Base-by-base conservation (phyloP, 257 asterid genomes). In the Solanum pinnatisectum region DNA sequence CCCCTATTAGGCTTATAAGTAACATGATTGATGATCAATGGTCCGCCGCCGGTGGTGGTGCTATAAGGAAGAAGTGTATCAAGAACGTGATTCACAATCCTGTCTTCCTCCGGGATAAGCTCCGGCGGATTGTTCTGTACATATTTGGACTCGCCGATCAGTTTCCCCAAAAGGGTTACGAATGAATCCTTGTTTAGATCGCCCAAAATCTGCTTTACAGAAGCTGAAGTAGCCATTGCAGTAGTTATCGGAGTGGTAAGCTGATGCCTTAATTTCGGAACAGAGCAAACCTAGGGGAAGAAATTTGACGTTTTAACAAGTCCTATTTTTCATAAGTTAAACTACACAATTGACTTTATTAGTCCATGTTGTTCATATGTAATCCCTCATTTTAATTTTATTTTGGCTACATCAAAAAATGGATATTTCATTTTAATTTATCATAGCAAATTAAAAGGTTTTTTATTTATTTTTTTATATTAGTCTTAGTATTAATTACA, bases 91-190 rank as follows among this genome's bases (percentile, higher is more conserved):
- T 86, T 76, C 56, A 96, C 99, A 88, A 96, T 92, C 91, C 99
- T 92, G 90, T 96, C 98, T 92, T 96, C 99, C 89, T 96, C 98
- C 30, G 99, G 99, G 35, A 96, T 96, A 73, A 96, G 91, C 7
- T 96, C 98, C 42, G 99, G 99, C 10, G 99, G 99, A 87, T 96
- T 96, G 94, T 96, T 96, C 93, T 96, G 99, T 37, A 96, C 97
- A 88, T 91, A 87, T 90, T 95, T 92, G 6, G 99, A 94, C 85
- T 97, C 98, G 32, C 97, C 98, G 89, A 97, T 97, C 79, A 97
- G 93, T 89, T 97, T 95, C 30, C 94, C 39, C 67, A 96, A 83
- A 71, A 96, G 98, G 87, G 91, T 56, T 6, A 94, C 94, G 88
- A 93, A 96, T 3, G 95, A 91, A 33, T 94, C 95, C 93, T 92